A percentile compares a stretch with the other conserved stretches of the same genome.
Evolutionary conservation across 1,284 basidiomycete genomes (phyloP).

Genomic region (Trametes versicolor): DNA sequence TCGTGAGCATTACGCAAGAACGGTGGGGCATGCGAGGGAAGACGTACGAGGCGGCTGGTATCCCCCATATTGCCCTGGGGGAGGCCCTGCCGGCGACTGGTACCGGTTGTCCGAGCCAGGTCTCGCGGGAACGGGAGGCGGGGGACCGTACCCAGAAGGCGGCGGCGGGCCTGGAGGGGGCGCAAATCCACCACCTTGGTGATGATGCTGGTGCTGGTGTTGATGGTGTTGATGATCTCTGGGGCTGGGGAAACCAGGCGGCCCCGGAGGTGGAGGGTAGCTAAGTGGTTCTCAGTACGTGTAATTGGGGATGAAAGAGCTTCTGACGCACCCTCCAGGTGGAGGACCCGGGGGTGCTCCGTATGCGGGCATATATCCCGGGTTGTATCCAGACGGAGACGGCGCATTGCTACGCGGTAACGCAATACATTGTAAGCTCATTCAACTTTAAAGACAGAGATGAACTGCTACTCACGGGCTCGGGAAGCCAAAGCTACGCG

Average conservation of each 20-base stretch:
- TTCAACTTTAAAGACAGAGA: not conserved
- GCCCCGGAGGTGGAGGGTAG: constrained; percentile 32
- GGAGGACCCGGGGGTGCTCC: constrained; percentile 41
- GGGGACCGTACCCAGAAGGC: constrained; percentile 21
- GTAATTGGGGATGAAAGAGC: not conserved
- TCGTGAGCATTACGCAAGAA: not conserved
- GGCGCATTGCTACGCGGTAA: constrained; percentile 21
- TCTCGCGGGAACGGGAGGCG: constrained; percentile 31
- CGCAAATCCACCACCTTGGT: constrained; percentile 39
- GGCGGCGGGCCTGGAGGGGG: constrained; percentile 38
- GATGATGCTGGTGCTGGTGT: constrained; percentile 29
- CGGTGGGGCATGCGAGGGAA: not conserved
- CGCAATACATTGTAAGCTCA: not conserved
- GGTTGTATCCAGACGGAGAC: constrained; percentile 37
- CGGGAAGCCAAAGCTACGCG: constrained; percentile 21
- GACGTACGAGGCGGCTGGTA: constrained; percentile 45
- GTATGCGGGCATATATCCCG: constrained; percentile 39
- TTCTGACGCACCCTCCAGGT: constrained; percentile 28
- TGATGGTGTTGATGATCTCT: constrained; percentile 15
- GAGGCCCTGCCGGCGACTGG: constrained; percentile 42
- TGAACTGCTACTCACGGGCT: constrained; percentile 17
- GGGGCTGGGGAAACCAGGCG: constrained; percentile 23
- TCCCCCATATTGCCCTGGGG: constrained; percentile 29
- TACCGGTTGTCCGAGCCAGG: constrained; percentile 36
- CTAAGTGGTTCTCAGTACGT: not conserved